phyloP scores from a whole-genome alignment of 2,329 filamentous ascomycete species.

The Amesomyces nigricolor region DNA sequence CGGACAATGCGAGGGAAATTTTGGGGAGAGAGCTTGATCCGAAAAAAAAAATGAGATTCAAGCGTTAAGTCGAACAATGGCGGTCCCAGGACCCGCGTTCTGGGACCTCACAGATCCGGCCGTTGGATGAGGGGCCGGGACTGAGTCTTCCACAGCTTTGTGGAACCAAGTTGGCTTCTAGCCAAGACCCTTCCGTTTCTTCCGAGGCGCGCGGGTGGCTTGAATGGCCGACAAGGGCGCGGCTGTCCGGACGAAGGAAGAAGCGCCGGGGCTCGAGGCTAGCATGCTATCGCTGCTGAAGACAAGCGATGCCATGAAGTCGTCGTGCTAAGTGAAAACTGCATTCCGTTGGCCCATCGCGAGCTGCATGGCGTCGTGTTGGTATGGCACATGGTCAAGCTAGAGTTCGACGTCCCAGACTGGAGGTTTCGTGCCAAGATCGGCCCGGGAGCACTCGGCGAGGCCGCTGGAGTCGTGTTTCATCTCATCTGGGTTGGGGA shows the following conservation, averaged over 20 bases:
- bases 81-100: neutral
- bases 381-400: neutral
- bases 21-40: neutral
- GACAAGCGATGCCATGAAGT: neutral
- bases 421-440: too few relatives aligned
- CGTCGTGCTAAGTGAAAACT: neutral
- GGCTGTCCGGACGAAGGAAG: neutral
- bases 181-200: too few relatives aligned
- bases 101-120: neutral
- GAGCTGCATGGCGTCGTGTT: neutral
- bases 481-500: neutral
- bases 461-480: too few relatives aligned
- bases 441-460: too few relatives aligned
- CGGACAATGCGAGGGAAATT: neutral
- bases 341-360: neutral
- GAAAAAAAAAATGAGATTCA: too few relatives aligned
- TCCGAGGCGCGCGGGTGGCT: neutral
- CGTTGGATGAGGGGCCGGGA: neutral
- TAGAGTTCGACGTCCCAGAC: neutral
- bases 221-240: neutral
- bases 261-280: neutral
- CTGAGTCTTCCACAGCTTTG: neutral
- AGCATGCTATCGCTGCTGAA: neutral
- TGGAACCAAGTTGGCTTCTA: neutral
- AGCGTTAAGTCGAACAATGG: neutral